phyloP scores from a whole-genome alignment of 805 yeast genomes.

The Kodamaea leandrae region DNA sequence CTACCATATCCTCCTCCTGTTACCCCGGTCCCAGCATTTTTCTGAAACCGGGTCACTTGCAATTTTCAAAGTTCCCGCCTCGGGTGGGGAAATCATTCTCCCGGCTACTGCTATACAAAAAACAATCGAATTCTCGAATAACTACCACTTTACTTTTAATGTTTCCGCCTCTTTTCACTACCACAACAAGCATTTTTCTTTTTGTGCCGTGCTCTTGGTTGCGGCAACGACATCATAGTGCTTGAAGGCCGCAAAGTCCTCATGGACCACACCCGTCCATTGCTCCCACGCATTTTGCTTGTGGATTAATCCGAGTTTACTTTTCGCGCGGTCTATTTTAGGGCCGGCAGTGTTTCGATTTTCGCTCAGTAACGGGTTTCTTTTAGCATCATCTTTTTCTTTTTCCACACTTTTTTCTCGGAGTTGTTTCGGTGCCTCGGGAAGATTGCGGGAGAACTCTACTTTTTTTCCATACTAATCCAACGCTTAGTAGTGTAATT shows the following conservation, averaged over 20 bases:
- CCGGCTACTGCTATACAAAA: not conserved
- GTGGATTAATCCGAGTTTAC: not conserved
- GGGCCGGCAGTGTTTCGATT: no score
- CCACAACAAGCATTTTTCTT: no score
- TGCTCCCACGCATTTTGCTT: not conserved
- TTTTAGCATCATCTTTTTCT: not conserved
- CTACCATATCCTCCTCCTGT: not conserved
- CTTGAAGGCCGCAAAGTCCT: not conserved
- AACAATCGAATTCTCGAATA: no score
- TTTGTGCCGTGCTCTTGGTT: no score
- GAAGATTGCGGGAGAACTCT: not conserved
- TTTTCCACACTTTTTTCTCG: not conserved
- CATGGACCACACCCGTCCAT: not conserved
- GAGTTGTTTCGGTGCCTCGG: slow-evolving; percentile 3
- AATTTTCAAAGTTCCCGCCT: slow-evolving; percentile 1
- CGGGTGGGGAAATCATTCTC: slow-evolving; percentile 2
- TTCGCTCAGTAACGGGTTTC: not conserved
- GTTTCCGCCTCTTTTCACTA: no score
- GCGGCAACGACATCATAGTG: not conserved
- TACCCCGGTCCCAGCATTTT: slow-evolving; percentile 1
- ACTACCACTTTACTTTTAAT: no score
- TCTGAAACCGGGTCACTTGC: not conserved
- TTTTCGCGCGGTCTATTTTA: not conserved
- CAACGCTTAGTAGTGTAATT: no score
- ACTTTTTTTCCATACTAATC: not conserved